A percentile compares a stretch with the other conserved stretches of the same genome.
These are phyloP conservation scores for Ophiocordyceps camponoti-saundersi DNA, from an alignment of 2,329 filamentous ascomycete genomes.

Conservation along the genomic window DNA sequence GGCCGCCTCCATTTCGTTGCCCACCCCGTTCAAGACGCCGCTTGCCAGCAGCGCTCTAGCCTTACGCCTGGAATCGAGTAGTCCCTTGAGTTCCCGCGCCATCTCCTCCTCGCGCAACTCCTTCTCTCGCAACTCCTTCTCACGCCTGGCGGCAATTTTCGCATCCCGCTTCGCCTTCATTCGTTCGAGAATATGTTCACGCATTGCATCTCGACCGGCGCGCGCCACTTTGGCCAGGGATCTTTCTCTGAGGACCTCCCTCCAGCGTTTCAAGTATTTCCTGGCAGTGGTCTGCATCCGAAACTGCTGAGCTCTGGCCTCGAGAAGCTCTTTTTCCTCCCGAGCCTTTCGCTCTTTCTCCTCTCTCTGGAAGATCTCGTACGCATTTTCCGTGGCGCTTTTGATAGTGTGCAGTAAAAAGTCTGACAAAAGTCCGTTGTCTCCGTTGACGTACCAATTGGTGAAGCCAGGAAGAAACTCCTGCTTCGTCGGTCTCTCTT, in stretches of 20 bases:
- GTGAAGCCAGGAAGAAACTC: constrained; percentile 32
- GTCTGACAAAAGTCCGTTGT: constrained; percentile 33
- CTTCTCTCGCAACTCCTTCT: constrained; percentile 6
- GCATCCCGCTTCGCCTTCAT: constrained; percentile 5
- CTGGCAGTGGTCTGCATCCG: constrained; percentile 30
- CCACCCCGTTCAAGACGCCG: constrained; percentile 22
- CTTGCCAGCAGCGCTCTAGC: constrained; percentile 22
- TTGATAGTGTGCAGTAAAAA: constrained; percentile 29
- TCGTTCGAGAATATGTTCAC: constrained; percentile 24
- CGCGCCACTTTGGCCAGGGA: constrained; percentile 32
- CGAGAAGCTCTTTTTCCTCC: constrained; percentile 29
- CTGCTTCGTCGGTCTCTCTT: constrained; percentile 6
- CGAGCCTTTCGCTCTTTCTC: constrained; percentile 22
- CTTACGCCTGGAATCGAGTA: constrained; percentile 14
- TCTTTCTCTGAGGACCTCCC: constrained; percentile 26
- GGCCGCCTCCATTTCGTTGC: constrained; percentile 18
- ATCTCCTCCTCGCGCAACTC: constrained; percentile 7
- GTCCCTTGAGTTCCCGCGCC: constrained; percentile 16
- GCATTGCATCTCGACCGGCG: constrained; percentile 32
- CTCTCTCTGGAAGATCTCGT: constrained; percentile 20
- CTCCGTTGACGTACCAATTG: constrained; percentile 36
- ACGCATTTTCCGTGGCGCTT: constrained; percentile 24
- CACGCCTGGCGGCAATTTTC: background rate
- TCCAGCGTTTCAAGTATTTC: constrained; percentile 42
- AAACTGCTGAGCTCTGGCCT: constrained; percentile 30